Base-by-base conservation (phyloP, 1,284 basidiomycete genomes). In the Naganishia liquefaciens region DNA sequence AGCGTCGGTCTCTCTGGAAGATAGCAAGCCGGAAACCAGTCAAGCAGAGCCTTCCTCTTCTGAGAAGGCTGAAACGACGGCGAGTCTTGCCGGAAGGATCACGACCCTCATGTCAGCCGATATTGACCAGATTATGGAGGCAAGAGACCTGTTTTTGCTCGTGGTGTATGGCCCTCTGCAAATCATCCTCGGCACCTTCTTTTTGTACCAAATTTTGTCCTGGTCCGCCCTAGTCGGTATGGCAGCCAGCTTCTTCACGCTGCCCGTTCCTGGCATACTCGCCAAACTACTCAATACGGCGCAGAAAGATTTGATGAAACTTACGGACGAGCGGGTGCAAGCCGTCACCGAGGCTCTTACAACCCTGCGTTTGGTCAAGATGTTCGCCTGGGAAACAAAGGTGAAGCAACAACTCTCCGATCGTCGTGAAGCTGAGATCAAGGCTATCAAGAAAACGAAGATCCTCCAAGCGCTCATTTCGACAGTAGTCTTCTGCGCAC, bases 361-460 rank as follows among this genome's bases (percentile, higher is more conserved):
- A 3, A 55, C 69, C 5, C 70, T 75, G 11, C 66, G 85, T 30
- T 86, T 86, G 81, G 80, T 87, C 75, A 88, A 88, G 76, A 82
- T 88, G 68, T 88, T 88, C 68, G 87, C 84, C 11, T 87, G 86
- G 86, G 86, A 87, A 71, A 76, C 76, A n/a, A 82, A 83, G 68
- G 82, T 86, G 75, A 80, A 83, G 64, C 75, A 80, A 21, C 79
- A 81, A 57, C 78, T 87, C 42, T 77, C 80, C 19, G 80, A 79
- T 15, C 84, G 82, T 66, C 75, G 79, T 77, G 84, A 86, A 61
- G 80, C 81, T 5, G 87, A 89, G 75, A 75, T 89, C 17, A 67
- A 69, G 0, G 82, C 77, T 71, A 71, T 85, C 43, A 81, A 77
- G 74, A 82, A 76, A 70, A 76, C 78, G 46, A 46, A 50, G 11